Evolutionary conservation across 495 filamentous ascomycete species (phyloP), one percentile per base, ranked within the genome.

Genomic region (Daldinia concentrica): DNA sequence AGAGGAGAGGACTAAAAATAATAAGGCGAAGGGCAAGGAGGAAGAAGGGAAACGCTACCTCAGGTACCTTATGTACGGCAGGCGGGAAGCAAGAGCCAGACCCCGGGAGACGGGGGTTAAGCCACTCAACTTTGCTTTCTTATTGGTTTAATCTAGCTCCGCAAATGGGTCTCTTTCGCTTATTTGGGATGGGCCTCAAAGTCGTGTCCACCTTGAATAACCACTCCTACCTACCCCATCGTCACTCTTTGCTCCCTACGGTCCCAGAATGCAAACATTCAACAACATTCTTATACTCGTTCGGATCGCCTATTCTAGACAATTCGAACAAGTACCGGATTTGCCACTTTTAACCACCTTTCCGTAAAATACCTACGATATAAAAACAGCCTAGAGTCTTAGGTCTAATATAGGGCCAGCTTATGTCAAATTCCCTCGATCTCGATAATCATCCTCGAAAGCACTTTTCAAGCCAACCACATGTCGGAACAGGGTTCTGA

Each of bases 11-110:
- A 69, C 68, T 75, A 76, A 73, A 77, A 77, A 73, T 77, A 79
- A 76, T 74, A 77, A 77, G 78, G 73, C 58, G 62, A 69, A 62
- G 50, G 58, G 62, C 37, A 62, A 64, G 70, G 56, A 62, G 74
- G 76, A 75, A 78, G 79, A 83, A 78, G 81, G 78, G 79, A 80
- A 78, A 79, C 79, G 27, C 51, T 62, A 62, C 66, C 52, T 68
- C 67, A 69, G 69, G 71, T 73, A 74, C 67, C 68, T 74, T 76
- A 71, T 60, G 69, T 68, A 69, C 64, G 75, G 37, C 67, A 56
- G 62, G 67, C 72, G 67, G 69, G 64, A 68, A 58, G 66, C 55
- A 60, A 73, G 61, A 70, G 69, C 74, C 71, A 75, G 72, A 73
- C 68, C 73, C 73, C 68, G 76, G 73, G 71, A 74, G 74, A 69